Base-by-base conservation (phyloP, 1,284 basidiomycete species). In the Ceratobasidium sp. region DNA sequence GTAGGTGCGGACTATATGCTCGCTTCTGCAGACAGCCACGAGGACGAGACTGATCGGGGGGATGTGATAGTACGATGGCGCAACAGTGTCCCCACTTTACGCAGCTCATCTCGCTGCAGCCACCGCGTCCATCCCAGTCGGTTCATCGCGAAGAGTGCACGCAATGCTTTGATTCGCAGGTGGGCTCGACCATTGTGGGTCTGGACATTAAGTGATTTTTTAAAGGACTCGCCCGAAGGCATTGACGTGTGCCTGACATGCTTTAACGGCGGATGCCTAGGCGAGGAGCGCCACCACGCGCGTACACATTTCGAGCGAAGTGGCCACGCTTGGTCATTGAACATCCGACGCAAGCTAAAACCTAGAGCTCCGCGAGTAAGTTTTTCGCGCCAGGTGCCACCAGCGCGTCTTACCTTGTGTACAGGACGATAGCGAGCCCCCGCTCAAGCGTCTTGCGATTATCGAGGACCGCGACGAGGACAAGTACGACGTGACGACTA, bases 141-240 rank as follows among this genome's bases (percentile, higher is more conserved):
- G 91, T 96, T 0, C 91, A 96, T 79, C 85, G 92, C 11, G 94
- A 96, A 81, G 94, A 96, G 81, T 97, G 95, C 79, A 98, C 96
- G 0, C 94, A 96, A 76, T 99, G 97, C 82, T 99, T 98, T 81
- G 96, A 98, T 81, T 90, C 89, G 79, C 94, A 97, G 87, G 95
- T 92, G 31, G 79, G 80, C 2, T 39, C n/a, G 16, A 41, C 14
- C 22, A 24, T 68, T n/a, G n/a, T n/a, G n/a, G n/a, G n/a, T n/a
- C n/a, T n/a, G n/a, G n/a, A n/a, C n/a, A n/a, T n/a, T n/a, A n/a
- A n/a, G n/a, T n/a, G n/a, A n/a, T 31, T 29, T 56, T 13, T 34
- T 34, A 5, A 27, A 95, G 91, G 94, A 96, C 80, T 83, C 84
- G 16, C 86, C 89, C 0, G 82, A 86, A 14, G 97, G 97, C 13